Conservation (phyloP, 352 stramenopile genomes). For the Phytophthora aleatoria region DNA sequence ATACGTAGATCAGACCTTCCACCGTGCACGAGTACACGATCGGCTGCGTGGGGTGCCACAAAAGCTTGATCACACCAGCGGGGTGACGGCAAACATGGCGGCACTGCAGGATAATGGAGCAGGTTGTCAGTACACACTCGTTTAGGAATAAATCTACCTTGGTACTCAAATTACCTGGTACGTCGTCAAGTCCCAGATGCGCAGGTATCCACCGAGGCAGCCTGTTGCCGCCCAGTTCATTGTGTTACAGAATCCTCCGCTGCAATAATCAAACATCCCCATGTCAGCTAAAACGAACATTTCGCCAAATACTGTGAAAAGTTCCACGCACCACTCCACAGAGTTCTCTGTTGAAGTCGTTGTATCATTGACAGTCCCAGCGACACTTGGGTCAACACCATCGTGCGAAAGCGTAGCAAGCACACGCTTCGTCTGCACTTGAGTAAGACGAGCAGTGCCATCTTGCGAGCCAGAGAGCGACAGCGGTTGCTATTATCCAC, state of each 20-base stretch:
- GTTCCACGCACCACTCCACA: slow-evolving; percentile 73
- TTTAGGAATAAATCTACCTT: not conserved
- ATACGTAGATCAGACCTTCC: slow-evolving; percentile 90
- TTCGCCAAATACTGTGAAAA: not conserved
- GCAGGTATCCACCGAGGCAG: slow-evolving; percentile 93
- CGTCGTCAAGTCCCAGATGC: slow-evolving; percentile 96
- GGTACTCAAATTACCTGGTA: slow-evolving; percentile 55
- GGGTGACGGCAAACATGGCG: slow-evolving; percentile 89
- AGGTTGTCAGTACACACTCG: slow-evolving; percentile 8
- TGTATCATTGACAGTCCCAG: slow-evolving; percentile 56
- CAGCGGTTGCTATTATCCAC: slow-evolving; percentile 81
- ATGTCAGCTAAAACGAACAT: slow-evolving; percentile 9
- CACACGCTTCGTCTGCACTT: slow-evolving; percentile 94
- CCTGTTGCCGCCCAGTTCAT: slow-evolving; percentile 96
- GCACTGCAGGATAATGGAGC: slow-evolving; percentile 47
- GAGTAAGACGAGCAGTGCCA: slow-evolving; percentile 92
- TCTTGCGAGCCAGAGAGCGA: slow-evolving; percentile 94
- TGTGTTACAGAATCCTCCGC: slow-evolving; percentile 93
- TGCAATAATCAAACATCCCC: slow-evolving; percentile 24
- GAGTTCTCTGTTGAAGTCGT: slow-evolving; percentile 73
- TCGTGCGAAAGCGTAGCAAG: slow-evolving; percentile 89
- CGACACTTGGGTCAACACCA: slow-evolving; percentile 47
- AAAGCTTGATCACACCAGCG: slow-evolving; percentile 89
- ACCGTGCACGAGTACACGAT: slow-evolving; percentile 90
- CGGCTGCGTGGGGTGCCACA: slow-evolving; percentile 89